phyloP scores from a whole-genome alignment of 495 filamentous ascomycete species.

The Penicillium waksmanii region DNA sequence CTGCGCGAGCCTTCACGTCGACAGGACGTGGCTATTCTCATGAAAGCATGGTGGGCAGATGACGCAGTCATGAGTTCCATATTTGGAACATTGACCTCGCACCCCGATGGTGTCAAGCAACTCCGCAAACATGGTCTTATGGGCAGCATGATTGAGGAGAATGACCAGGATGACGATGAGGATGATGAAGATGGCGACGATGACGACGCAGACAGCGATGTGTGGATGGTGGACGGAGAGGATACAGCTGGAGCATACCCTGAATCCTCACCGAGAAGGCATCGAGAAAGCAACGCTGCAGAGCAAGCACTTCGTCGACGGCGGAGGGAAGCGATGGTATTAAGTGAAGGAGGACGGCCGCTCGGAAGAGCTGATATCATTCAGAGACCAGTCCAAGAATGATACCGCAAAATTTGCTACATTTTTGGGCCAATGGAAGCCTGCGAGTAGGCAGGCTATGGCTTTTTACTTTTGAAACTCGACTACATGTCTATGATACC shows the following conservation, averaged over 20 bases:
- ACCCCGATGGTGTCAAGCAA: conserved; percentile 42
- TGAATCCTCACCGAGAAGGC: conserved; percentile 36
- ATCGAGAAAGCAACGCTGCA: conserved; percentile 49
- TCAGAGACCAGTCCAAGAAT: conserved; percentile 38
- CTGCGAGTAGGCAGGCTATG: neutral
- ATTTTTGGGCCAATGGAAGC: neutral
- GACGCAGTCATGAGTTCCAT: conserved; percentile 51
- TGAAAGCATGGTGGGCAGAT: conserved; percentile 53
- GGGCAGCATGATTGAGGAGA: conserved; percentile 47
- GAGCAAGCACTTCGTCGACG: conserved; percentile 54
- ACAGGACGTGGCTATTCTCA: conserved; percentile 46
- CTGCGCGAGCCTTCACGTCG: conserved; percentile 38
- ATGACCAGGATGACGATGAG: conserved; percentile 53
- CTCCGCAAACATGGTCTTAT: conserved; percentile 50
- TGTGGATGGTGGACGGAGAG: conserved; percentile 55
- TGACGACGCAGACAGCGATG: conserved; percentile 53
- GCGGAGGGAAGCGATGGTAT: conserved; percentile 59
- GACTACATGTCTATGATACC: conserved; percentile 32
- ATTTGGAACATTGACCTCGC: conserved; percentile 38
- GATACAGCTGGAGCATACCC: conserved; percentile 43
- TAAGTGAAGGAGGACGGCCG: conserved; percentile 54
- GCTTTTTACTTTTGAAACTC: conserved; percentile 9
- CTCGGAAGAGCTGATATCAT: conserved; percentile 56
- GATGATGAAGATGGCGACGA: conserved; percentile 41
- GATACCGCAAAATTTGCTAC: neutral